Percentiles rank a stretch among this genome's conserved stretches.
Evolutionary conservation across 2,329 filamentous ascomycete species (phyloP).

Genomic region (Rosellinia necatrix): DNA sequence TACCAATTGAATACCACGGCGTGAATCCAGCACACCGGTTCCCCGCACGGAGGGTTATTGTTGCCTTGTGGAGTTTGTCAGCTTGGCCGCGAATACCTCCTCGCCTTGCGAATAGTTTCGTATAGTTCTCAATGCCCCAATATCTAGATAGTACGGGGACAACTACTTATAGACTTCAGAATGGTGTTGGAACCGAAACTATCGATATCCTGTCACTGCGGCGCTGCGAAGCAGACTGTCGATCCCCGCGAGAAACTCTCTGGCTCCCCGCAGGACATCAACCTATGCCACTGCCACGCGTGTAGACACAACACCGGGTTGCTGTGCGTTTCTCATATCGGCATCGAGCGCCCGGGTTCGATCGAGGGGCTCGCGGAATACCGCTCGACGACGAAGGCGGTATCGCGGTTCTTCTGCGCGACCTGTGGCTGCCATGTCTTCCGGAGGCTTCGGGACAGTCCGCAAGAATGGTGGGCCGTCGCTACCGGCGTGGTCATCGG

Average conservation of each 20-base stretch:
- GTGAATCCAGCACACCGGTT: too few relatives aligned
- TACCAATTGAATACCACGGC: too few relatives aligned
- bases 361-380: constrained; percentile 28
- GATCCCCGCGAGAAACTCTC: background rate
- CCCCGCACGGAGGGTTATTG: too few relatives aligned
- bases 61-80: too few relatives aligned
- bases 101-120: too few relatives aligned
- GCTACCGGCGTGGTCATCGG: constrained; percentile 45
- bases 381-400: background rate
- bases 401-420: constrained; percentile 45
- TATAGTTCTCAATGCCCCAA: too few relatives aligned
- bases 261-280: constrained; percentile 16
- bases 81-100: too few relatives aligned
- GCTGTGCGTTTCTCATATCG: constrained; percentile 46
- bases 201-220: constrained; percentile 38
- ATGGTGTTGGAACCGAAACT: constrained; percentile 18
- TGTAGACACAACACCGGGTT: constrained; percentile 43
- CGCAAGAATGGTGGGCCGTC: constrained; percentile 40
- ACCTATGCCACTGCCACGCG: constrained; percentile 42
- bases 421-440: constrained; percentile 51
- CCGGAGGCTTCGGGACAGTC: constrained; percentile 25
- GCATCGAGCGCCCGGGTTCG: constrained; percentile 32
- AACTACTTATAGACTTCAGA: too few relatives aligned
- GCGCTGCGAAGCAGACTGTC: constrained; percentile 32
- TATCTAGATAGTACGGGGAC: too few relatives aligned